A percentile compares a stretch with the other conserved stretches of the same genome.
Evolutionary conservation across 2,329 filamentous ascomycete species (phyloP).

Genomic region (Colletotrichum higginsianum): DNA sequence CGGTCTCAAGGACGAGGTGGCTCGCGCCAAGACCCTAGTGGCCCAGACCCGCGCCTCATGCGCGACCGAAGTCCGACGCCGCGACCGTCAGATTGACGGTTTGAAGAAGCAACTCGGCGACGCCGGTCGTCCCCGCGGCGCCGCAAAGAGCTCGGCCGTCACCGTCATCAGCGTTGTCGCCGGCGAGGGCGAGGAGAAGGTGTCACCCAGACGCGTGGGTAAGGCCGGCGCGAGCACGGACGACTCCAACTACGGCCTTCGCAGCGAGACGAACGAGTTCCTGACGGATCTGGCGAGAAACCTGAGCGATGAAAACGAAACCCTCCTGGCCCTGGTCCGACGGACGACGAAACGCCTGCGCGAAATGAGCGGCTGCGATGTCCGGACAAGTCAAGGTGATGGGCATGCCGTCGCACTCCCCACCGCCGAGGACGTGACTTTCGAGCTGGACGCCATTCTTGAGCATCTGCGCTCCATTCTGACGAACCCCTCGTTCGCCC

Average conservation of each 20-base stretch:
- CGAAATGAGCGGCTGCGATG: conserved; percentile 74
- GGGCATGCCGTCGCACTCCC: conserved; percentile 51
- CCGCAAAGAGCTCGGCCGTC: conserved; percentile 67
- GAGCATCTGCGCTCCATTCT: conserved; percentile 86
- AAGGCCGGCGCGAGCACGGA: conserved; percentile 50
- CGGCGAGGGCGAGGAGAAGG: conserved; percentile 65
- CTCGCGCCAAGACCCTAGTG: conserved; percentile 83
- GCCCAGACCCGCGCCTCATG: conserved; percentile 89
- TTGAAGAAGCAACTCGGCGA: conserved; percentile 90
- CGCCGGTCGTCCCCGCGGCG: conserved; percentile 73
- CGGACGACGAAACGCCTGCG: conserved; percentile 80
- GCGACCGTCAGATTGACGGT: conserved; percentile 89
- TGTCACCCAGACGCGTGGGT: conserved; percentile 47
- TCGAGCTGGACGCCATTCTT: conserved; percentile 83
- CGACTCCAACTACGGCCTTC: conserved; percentile 77
- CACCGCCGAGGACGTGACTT: conserved; percentile 75
- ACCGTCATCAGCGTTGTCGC: conserved; percentile 72
- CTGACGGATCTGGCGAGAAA: conserved; percentile 86
- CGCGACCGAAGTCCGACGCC: conserved; percentile 90
- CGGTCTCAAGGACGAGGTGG: conserved; percentile 86
- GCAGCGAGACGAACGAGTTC: conserved; percentile 91
- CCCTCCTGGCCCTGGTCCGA: conserved; percentile 79
- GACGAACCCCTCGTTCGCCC: conserved; percentile 96
- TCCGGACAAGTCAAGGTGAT: conserved; percentile 45
- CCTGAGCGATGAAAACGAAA: conserved; percentile 93